Evolutionary conservation across 768 basidiomycete genomes (phyloP).

Genomic region (Collybia mongolica): DNA sequence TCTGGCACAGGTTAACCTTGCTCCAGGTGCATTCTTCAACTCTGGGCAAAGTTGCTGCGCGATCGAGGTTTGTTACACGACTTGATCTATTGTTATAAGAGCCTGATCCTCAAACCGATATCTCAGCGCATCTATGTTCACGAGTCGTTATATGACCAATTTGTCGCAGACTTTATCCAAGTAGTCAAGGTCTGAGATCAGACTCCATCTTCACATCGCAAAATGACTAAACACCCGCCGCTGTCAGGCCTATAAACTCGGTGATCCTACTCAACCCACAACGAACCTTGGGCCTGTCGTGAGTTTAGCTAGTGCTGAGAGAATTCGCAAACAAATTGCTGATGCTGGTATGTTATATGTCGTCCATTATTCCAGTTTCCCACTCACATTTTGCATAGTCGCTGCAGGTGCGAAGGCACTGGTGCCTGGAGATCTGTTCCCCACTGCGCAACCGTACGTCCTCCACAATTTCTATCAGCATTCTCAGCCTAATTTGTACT

Average conservation of each 20-base stretch:
- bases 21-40: conserved; percentile 87
- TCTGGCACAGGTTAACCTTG: neutral
- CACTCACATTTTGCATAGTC: conserved; percentile 37
- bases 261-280: conserved; percentile 73
- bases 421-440: conserved; percentile 65
- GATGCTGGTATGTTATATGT: conserved; percentile 64
- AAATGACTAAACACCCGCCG: neutral
- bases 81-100: neutral
- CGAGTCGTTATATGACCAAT: conserved; percentile 74
- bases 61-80: conserved; percentile 60
- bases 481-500: neutral
- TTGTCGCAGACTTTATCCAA: conserved; percentile 72
- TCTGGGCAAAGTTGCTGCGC: conserved; percentile 97
- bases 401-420: conserved; percentile 77
- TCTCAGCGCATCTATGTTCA: conserved; percentile 90
- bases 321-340: conserved; percentile 82
- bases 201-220: neutral
- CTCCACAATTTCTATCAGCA: neutral
- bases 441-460: conserved; percentile 64
- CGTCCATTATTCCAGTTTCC: neutral
- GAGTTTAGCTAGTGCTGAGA: conserved; percentile 79
- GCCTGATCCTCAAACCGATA: too few species aligned
- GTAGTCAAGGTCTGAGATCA: conserved; percentile 48
- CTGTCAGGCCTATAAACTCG: conserved; percentile 76
- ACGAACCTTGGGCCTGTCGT: conserved; percentile 94